Base-by-base conservation (phyloP, 1,284 basidiomycete species). In the Boletus sp. region DNA sequence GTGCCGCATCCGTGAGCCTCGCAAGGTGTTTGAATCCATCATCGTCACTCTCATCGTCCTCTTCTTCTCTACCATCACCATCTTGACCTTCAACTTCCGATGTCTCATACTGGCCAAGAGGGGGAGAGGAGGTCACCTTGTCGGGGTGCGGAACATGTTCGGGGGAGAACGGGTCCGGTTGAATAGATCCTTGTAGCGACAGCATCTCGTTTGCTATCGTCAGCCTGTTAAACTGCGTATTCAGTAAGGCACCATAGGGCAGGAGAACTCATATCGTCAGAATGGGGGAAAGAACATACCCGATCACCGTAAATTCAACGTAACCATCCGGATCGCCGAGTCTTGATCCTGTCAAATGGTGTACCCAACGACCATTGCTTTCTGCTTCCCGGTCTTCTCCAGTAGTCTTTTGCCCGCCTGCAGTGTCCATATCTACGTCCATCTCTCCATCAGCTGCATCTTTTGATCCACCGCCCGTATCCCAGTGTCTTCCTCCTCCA, bases 191-290 rank as follows among this genome's bases (percentile, higher is more conserved):
- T 23, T 91, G 80, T 13, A 98, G 73, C 1, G 93, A 95, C 13
- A 99, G 75, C 89, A 97, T 96, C 59, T 95, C 86, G 62, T 98
- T 96, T 34, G 93, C 91, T 41, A 97, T 82, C 8, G 90, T 95
- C 52, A 97, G 67, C 25, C 94, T 96, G 65, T 40, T 34, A 20
- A 46, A 45, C 22, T 4, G n/a, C 13, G 5, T 19, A n/a, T 19
- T 60, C 29, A 55, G 26, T 22, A 46, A 27, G 16, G 29, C 14
- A 19, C 12, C 23, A 35, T 17, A 40, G 19, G 29, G 33, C 14
- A 30, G 9, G 34, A 41, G 17, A 17, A 36, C 16, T 6, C 20
- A 9, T 4, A 19, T 33, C 25, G 17, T 34, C 38, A 29, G 25
- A 33, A 46, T 51, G 23, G 26, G 3, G 22, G n/a, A 19, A 35